phyloP scores from a whole-genome alignment of 805 yeast species.

The Wickerhamiella galacta region DNA sequence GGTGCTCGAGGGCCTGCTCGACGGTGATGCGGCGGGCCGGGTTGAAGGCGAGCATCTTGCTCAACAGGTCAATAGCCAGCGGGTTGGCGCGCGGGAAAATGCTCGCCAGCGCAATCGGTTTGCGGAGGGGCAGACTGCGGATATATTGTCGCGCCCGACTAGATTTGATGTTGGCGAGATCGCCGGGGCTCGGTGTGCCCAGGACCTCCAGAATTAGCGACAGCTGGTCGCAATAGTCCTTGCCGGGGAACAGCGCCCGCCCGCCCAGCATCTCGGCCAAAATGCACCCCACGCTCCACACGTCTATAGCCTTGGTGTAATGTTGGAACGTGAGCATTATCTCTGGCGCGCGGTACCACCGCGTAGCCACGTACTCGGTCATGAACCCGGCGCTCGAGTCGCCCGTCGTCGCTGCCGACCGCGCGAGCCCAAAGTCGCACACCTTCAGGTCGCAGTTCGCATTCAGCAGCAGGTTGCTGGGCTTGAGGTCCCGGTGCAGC shows the following conservation, averaged over 20 bases:
- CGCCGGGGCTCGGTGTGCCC: conserved; percentile 80
- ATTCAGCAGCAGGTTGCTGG: conserved; percentile 80
- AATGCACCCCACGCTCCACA: conserved; percentile 97
- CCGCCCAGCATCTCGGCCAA: conserved; percentile 88
- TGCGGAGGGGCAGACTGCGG: conserved; percentile 57
- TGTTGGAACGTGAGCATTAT: conserved; percentile 89
- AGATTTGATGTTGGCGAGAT: conserved; percentile 57
- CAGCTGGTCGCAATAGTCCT: conserved; percentile 89
- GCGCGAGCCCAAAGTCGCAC: conserved; percentile 91
- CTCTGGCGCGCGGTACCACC: conserved; percentile 99
- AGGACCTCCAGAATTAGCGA: conserved; percentile 70
- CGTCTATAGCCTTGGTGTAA: conserved; percentile 89
- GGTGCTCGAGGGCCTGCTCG: conserved; percentile 75
- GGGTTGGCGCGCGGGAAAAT: conserved; percentile 80
- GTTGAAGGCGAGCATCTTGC: conserved; percentile 68
- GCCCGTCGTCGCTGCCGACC: conserved; percentile 72
- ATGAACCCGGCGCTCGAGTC: conserved; percentile 72
- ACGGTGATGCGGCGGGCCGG: conserved; percentile 75
- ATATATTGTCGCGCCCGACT: conserved; percentile 85
- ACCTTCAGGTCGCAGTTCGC: conserved; percentile 94
- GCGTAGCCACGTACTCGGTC: conserved; percentile 94
- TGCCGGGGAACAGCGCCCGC: conserved; percentile 81
- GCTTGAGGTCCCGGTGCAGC: conserved; percentile 85
- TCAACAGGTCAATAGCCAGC: conserved; percentile 64
- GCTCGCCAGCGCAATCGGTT: conserved; percentile 11